Evolutionary conservation across 2,329 filamentous ascomycete species (phyloP).

Genomic region (Aureobasidium sp.): DNA sequence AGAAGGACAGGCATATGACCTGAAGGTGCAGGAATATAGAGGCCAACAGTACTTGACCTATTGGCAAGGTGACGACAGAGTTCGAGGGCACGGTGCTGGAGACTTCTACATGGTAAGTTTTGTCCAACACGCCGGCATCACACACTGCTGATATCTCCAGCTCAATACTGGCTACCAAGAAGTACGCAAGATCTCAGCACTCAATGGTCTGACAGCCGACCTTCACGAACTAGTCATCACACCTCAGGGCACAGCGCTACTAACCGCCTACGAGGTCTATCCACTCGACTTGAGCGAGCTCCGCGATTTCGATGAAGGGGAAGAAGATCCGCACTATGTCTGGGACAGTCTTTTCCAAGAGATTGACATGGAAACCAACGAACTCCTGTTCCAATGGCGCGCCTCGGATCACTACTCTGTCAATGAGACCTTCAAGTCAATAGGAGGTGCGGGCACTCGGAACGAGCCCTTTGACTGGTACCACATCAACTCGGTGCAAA

Average conservation of each 20-base stretch:
- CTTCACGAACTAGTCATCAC: constrained; percentile 41
- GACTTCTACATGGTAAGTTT: constrained; percentile 28
- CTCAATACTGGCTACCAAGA: constrained; percentile 31
- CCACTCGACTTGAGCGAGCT: constrained; percentile 22
- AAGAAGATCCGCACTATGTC: constrained; percentile 24
- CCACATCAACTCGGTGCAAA: constrained; percentile 52
- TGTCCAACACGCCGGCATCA: background rate
- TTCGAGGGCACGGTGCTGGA: constrained; percentile 30
- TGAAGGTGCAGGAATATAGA: constrained; percentile 30
- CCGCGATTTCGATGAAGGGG: constrained; percentile 23
- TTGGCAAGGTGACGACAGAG: constrained; percentile 33
- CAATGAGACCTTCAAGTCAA: constrained; percentile 34
- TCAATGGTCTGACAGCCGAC: constrained; percentile 31
- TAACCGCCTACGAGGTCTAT: constrained; percentile 33
- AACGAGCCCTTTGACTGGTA: constrained; percentile 47
- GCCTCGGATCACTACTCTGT: constrained; percentile 47
- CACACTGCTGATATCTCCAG: constrained; percentile 15
- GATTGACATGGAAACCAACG: constrained; percentile 45
- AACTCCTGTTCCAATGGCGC: constrained; percentile 51
- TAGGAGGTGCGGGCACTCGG: constrained; percentile 28
- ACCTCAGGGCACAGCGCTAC: constrained; percentile 33
- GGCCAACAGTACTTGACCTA: constrained; percentile 33
- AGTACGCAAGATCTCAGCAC: constrained; percentile 33
- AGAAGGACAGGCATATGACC: constrained; percentile 29
- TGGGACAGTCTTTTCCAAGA: constrained; percentile 29